phyloP scores from a whole-genome alignment of 441 rosid species.

The Gossypium davidsonii region DNA sequence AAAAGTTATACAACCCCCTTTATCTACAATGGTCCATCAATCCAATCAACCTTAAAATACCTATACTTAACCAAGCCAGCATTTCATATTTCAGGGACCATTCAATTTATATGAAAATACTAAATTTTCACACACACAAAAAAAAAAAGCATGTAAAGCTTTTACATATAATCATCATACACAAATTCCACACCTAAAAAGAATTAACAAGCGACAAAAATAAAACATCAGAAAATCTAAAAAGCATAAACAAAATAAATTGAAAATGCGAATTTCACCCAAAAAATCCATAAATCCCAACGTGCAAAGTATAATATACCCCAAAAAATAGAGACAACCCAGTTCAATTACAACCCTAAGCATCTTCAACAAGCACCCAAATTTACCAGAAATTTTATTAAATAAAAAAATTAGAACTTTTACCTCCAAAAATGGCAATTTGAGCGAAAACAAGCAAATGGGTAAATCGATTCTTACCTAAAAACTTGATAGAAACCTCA shows the following conservation, averaged over 20 bases:
- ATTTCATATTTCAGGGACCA: constrained; percentile 1
- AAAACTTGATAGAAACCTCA: constrained; percentile 20
- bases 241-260: not conserved
- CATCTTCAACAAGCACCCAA: constrained; percentile 4
- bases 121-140: not conserved
- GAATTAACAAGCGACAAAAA: not conserved
- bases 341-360: constrained; percentile 20
- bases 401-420: constrained; percentile 5
- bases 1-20: not conserved
- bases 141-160: not conserved
- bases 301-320: not conserved
- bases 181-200: not conserved
- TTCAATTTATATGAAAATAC: not conserved
- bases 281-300: not conserved
- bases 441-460: constrained; percentile 5
- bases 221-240: not conserved
- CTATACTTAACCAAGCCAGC: not conserved
- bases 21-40: not conserved
- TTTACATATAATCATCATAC: not conserved
- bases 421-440: constrained; percentile 2
- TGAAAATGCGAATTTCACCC: not conserved
- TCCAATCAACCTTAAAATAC: not conserved
- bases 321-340: not conserved
- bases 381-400: constrained; percentile 4
- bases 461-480: constrained; percentile 26